These are phyloP conservation scores for Mycena indigotica DNA, from an alignment of 768 basidiomycete genomes.

Conservation along the genomic window DNA sequence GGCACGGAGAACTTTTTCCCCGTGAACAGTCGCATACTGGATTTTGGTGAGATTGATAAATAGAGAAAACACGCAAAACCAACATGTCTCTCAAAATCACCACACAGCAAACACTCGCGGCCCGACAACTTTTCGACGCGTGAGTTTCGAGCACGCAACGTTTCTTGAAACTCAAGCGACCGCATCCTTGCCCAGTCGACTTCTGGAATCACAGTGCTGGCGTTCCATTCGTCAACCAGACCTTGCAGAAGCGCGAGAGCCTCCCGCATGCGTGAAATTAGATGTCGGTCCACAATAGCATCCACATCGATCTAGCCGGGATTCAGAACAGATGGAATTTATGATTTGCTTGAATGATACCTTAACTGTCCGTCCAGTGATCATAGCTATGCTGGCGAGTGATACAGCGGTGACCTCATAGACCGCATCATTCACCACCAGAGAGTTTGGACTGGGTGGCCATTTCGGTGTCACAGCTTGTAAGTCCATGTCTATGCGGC, in stretches of 20 bases:
- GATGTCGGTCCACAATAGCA: slow-evolving; percentile 65
- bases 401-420: slow-evolving; percentile 73
- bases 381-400: slow-evolving; percentile 71
- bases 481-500: slow-evolving; percentile 53
- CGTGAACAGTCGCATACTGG: slow-evolving; percentile 79
- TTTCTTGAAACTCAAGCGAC: slow-evolving; percentile 90
- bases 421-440: slow-evolving; percentile 51
- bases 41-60: slow-evolving; percentile 3
- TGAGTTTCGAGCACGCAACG: slow-evolving; percentile 59
- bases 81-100: slow-evolving; percentile 76
- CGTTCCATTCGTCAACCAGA: slow-evolving; percentile 60
- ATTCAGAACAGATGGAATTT: slow-evolving; percentile 4
- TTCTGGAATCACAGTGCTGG: slow-evolving; percentile 58
- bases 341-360: slow-evolving; percentile 41
- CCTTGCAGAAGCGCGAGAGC: slow-evolving; percentile 51
- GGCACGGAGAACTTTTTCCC: slow-evolving; percentile 69
- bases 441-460: slow-evolving; percentile 59
- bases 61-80: slow-evolving; percentile 31
- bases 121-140: slow-evolving; percentile 45
- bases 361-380: slow-evolving; percentile 74
- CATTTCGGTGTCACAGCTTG: slow-evolving; percentile 72
- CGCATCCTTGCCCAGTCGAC: slow-evolving; percentile 84
- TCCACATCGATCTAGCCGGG: slow-evolving; percentile 68
- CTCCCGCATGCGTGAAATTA: slow-evolving; percentile 62
- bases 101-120: slow-evolving; percentile 59